Evolutionary conservation across 2,329 filamentous ascomycete species (phyloP), one percentile per base, ranked within the genome.

Genomic region (Orbilia brochopaga): DNA sequence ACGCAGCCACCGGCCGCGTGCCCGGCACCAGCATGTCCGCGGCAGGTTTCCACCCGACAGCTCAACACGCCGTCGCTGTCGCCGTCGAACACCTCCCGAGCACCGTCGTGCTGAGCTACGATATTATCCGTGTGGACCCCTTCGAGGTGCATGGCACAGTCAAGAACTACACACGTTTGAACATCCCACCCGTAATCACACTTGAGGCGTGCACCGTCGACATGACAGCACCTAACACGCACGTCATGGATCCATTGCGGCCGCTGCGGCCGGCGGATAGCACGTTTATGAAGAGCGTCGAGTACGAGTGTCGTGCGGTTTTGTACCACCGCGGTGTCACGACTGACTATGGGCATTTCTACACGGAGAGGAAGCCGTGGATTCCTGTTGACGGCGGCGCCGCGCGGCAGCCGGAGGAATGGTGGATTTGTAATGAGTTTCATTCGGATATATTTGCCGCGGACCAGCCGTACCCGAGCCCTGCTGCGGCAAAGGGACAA

Each of bases 401-500:
- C 3, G 8, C 37, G n/a, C 32, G 23, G 4, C 40, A 56, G 15
- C 60, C 51, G 23, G 23, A 64, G 17, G 60, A 64, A 21, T 64
- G 60, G 60, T 64, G 60, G 60, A 15, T 56, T 19, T 65, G 61
- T 30, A 58, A 65, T 35, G 61, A 65, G 32, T 27, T 6, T 17
- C 6, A 35, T 13, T 57, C 61, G 21, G 61, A 65, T 44, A 58
- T 53, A 32, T 65, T 65, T 46, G 17, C 24, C 4, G 46, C 1
- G 5, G 60, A 64, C 32, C 60, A 64, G 27, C 52, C 52, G 10
- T 64, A 56, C 17, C 61, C 53, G 11, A 2, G 2, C 2, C 44
- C 42, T 1, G 23, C 21, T 24, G 54, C 42, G 6, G 46, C 37
- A 24, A 65, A 65, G 35, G 44, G 48, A 23, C 44, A 40, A 27